Base-by-base conservation (phyloP, 257 asterid species). In the Gardenia jasminoides region DNA sequence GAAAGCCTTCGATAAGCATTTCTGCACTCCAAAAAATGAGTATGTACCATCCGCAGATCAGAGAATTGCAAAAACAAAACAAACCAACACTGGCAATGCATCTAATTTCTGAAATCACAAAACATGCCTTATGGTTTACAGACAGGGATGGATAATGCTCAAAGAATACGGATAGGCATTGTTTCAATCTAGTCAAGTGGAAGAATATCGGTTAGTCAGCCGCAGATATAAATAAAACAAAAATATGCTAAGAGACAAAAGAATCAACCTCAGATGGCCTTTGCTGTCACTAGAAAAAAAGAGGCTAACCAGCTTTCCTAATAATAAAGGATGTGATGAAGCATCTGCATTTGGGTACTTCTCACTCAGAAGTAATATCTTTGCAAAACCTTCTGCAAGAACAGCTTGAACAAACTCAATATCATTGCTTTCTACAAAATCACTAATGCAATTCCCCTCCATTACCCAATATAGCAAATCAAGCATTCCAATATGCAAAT, bases 101-200 rank as follows among this genome's bases (percentile, higher is more conserved):
- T 61, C 1, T 56, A 56, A 73, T 31, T 67, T 78, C 67, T 26
- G 47, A 72, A 54, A 46, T 50, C 15, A 68, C 31, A 54, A 62
- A 16, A 82, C 86, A 10, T 77, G 87, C 99, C 99, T 95, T 95
- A 86, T 93, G 97, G 82, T 87, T 88, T 72, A 86, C 56, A 11
- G 97, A 95, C 80, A 95, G 94, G 81, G 96, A 87, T 71, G 98
- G 94, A 83, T 93, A 95, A 85, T 92, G 97, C 91, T 93, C 99
- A 84, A 95, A 93, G 90, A 95, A 95, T 75, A 95, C 98, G 6
- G 93, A 92, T 54, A 93, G 89, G 67, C 98, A 92, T 82, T 95
- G 98, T 76, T 93, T 92, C 90, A 95, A 86, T 92, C 98, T 94
- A 71, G 87, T 81, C 76, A 78, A 85, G 54, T 48, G 26, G 81